Conservation (phyloP, 208 protist species). For the Leishmania arabica region DNA sequence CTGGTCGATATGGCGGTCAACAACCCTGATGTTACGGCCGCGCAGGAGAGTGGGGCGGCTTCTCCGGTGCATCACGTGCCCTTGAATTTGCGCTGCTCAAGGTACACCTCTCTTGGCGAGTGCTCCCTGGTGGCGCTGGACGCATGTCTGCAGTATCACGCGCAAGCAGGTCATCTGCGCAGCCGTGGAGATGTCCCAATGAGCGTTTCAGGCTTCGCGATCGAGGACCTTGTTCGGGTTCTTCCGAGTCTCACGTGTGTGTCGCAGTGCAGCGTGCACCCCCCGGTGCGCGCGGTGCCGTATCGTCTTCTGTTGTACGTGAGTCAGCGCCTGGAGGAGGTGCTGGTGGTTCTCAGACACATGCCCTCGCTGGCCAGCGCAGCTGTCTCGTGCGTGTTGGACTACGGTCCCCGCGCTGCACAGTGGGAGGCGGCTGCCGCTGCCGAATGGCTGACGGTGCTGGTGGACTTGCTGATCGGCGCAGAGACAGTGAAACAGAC, state of each 20-base stretch:
- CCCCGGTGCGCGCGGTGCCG: conserved; percentile 56
- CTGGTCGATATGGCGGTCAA: conserved; percentile 58
- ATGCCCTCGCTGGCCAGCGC: conserved; percentile 68
- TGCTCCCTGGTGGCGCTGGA: conserved; percentile 66
- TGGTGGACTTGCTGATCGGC: conserved; percentile 30
- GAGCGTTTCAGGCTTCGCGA: conserved; percentile 12
- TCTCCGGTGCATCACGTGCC: conserved; percentile 68
- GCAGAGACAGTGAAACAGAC: conserved; percentile 7
- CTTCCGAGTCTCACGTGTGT: conserved; percentile 50
- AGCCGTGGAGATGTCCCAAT: conserved; percentile 12
- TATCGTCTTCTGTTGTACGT: conserved; percentile 57
- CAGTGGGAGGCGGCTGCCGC: conserved; percentile 81
- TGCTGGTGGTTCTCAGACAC: conserved; percentile 46
- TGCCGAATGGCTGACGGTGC: conserved; percentile 64
- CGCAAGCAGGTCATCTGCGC: conserved; percentile 23
- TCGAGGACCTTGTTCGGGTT: conserved; percentile 48
- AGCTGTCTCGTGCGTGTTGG: conserved; percentile 60
- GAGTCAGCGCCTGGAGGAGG: conserved; percentile 39
- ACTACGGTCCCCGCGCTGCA: conserved; percentile 37
- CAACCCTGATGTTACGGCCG: conserved; percentile 70
- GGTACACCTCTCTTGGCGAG: conserved; percentile 82
- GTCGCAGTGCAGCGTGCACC: conserved; percentile 67
- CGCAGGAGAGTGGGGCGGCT: conserved; percentile 38
- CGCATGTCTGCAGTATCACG: conserved; percentile 46
- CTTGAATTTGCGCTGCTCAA: conserved; percentile 43